Evolutionary conservation across 352 stramenopile species (phyloP), one percentile per base, ranked within the genome.

Genomic region (Pythium brassicae): DNA sequence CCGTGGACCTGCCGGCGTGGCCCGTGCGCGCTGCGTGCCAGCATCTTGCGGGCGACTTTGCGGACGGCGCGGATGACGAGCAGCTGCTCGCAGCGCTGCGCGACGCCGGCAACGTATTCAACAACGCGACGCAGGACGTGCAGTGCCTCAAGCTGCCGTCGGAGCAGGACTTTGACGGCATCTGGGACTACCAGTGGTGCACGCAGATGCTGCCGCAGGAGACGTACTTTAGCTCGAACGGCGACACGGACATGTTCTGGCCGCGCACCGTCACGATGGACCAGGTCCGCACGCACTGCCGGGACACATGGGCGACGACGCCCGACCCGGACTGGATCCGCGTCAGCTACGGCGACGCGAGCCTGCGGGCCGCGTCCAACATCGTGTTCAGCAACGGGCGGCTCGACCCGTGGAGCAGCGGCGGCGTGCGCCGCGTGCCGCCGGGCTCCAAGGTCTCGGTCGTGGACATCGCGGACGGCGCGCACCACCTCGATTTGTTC

Each of bases 361-460:
- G 70, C 39, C 54, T 95, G 29, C 65, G 71, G 2, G 72, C 60
- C 8, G 77, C 75, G 23, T 97, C 90, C 32, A 98, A 98, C 58
- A 98, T 98, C 54, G 85, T 98, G 17, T 98, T 98, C 53, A 97
- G 87, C 52, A 98, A 98, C 66, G 95, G 95, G 15, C 65, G 94
- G 17, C 65, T 97, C 6, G 95, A 98, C 59, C 95, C 95, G 6
- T 98, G 95, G 95, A 89, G 74, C 62, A 84, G 83, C 35, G 92
- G 79, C 7, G 94, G 93, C 19, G 89, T 98, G 17, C 76, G 82
- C 26, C 52, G 74, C 6, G 65, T 76, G 20, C 79, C 79, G 2
- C 62, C 74, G 20, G 68, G 69, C 48, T 69, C 78, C 34, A 86
- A 81, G 50, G 66, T 88, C 46, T 74, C 65, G 23, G 65, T 97